Evolutionary conservation across 768 basidiomycete species (phyloP).

Genomic region (Thelephora ganbajun): DNA sequence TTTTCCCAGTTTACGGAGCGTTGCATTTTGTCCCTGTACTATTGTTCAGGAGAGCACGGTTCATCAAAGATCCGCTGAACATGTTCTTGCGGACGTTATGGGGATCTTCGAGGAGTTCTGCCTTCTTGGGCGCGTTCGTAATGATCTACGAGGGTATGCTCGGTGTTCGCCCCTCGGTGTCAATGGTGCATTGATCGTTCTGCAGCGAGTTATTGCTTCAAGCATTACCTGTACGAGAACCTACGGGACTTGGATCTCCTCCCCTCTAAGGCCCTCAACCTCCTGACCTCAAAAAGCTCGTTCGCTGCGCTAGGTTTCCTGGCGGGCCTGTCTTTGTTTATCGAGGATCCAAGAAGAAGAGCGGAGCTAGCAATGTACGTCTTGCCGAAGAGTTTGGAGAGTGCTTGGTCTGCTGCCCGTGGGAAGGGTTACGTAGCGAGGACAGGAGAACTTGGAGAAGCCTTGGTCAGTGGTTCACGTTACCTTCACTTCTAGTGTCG

Average conservation of each 20-base stretch:
- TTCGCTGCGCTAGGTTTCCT: conserved; percentile 67
- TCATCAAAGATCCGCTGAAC: conserved; percentile 48
- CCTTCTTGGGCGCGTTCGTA: conserved; percentile 79
- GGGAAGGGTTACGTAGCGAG: conserved; percentile 64
- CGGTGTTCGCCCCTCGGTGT: background rate
- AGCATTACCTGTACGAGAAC: conserved; percentile 40
- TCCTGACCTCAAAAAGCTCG: conserved; percentile 52
- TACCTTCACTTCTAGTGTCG: conserved; percentile 1
- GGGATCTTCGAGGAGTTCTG: conserved; percentile 72
- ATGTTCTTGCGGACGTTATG: conserved; percentile 51
- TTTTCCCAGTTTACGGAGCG: conserved; percentile 74
- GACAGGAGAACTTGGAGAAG: conserved; percentile 58
- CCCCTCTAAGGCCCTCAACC: conserved; percentile 29
- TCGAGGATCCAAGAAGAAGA: conserved; percentile 80
- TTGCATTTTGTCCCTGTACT: conserved; percentile 81
- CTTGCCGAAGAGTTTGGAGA: conserved; percentile 81
- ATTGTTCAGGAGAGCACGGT: conserved; percentile 61
- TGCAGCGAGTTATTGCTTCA: conserved; percentile 51
- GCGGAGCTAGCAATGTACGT: conserved; percentile 89
- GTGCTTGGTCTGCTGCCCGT: conserved; percentile 70
- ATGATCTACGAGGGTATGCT: conserved; percentile 63
- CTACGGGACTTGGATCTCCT: conserved; percentile 17
- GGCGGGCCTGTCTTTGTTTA: conserved; percentile 64
- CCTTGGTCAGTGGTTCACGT: conserved; percentile 29
- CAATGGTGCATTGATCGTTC: background rate